Base-by-base conservation (phyloP, 2,329 filamentous ascomycete species). In the Beauveria scarabaeidicola region DNA sequence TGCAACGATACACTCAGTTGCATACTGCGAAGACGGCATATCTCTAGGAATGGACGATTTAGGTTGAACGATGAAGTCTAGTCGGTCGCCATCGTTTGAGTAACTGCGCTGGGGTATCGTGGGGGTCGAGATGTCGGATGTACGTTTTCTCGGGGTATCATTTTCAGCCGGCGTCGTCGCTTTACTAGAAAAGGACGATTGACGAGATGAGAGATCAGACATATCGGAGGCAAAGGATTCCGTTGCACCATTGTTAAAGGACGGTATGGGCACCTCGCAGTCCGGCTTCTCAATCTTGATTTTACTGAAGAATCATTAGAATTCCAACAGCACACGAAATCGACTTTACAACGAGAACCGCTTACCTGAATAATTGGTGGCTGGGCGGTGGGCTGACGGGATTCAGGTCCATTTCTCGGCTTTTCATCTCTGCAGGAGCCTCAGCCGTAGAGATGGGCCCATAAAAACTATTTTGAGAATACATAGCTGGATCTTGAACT, bases 1-100 rank as follows among this genome's bases (percentile, higher is more conserved):
- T 13, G 93, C 93, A 57, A 87, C 82, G 61, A 96, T 88, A 70
- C 91, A 96, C 75, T 99, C 91, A 64, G 87, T 84, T n/a, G 91
- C 93, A 74, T 96, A 97, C 61, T 93, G 86, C 54, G 84, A 80
- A 29, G 85, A 80, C 17, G 88, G 79, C 50, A 97, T 73, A 63
- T 88, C 82, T 59, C 83, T 77, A 17, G 93, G 92, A 67, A 99
- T 92, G 17, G 93, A 96, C 8, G 90, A 89, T 67, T 86, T 91
- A 13, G 91, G 88, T 44, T 82, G 82, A 61, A 88, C 83, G 66
- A 86, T 82, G 69, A 81, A 84, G 38, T 68, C 72, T 38, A 74
- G 69, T 29, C 71, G 69, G 57, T 74, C 72, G 61, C 68, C 64
- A 54, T 71, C 70, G 59, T 66, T 63, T 52, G 65, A 66, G 61